These are phyloP conservation scores for Chimonanthus praecox DNA, from an alignment of 164 flowering plant genomes.

Conservation along the genomic window DNA sequence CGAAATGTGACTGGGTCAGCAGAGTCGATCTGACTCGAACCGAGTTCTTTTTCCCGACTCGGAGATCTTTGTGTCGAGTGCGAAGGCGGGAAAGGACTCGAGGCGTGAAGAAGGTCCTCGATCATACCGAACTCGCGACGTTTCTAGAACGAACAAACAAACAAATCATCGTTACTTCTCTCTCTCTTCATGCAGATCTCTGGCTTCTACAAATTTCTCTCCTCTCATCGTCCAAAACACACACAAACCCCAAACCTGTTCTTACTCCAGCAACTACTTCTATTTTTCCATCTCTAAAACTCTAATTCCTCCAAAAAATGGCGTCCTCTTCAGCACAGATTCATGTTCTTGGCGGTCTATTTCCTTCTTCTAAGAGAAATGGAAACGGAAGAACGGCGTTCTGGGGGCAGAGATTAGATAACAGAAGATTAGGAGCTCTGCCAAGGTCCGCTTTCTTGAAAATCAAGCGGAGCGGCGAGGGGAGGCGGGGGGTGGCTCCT, in stretches of 20 bases:
- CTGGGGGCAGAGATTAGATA: constrained; percentile 26
- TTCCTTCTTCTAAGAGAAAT: constrained; percentile 12
- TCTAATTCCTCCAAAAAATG: constrained; percentile 18
- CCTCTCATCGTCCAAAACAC: not conserved
- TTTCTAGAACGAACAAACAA: not conserved
- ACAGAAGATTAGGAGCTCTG: constrained; percentile 7
- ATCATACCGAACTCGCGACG: not conserved
- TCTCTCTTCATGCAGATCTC: not conserved
- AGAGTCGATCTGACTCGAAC: not conserved
- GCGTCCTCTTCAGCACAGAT: constrained; percentile 45
- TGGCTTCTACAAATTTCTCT: not conserved
- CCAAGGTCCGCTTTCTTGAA: constrained; percentile 18
- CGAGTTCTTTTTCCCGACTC: not conserved
- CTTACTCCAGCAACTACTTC: not conserved
- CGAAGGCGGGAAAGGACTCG: not conserved
- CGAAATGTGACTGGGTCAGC: not conserved
- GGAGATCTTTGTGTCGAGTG: not conserved
- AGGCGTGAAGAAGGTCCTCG: not conserved
- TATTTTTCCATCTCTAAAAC: not conserved
- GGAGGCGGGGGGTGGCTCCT: constrained; percentile 18
- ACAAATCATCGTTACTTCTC: no score
- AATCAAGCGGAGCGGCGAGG: constrained; percentile 6
- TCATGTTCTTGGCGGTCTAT: constrained; percentile 31
- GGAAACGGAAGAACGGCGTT: constrained; percentile 18
- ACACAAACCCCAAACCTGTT: not conserved